Base-by-base conservation (phyloP, 129 eudicot species). In the Artemisia tridentata region DNA sequence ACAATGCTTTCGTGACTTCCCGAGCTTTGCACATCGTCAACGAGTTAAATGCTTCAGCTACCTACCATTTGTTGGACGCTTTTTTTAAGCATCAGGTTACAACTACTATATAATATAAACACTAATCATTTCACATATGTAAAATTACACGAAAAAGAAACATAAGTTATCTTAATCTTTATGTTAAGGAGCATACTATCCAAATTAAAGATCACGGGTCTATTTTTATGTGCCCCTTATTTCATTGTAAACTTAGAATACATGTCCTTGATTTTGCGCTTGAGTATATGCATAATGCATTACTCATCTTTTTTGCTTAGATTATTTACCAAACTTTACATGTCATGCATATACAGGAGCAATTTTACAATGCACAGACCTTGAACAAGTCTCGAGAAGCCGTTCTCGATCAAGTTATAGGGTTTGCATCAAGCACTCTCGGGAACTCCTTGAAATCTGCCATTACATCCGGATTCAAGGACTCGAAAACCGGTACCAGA, bases 1-100 rank as follows among this genome's bases (percentile, higher is more conserved):
- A 93, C 80, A 89, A 93, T 76, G 83, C 99, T 19, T 93, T 79
- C 65, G 55, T 79, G 7, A 78, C 91, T 41, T 93, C 99, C 4
- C 88, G 96, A 2, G 99, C 93, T 7, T 70, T 93, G 84, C 99
- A 93, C 67, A 81, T 93, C 19, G 84, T 81, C 31, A 81, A 90
- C 21, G 79, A 79, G 67, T 48, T 85, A 64, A 90, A 93, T 61
- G 25, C 78, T 72, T 89, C 97, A 7, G 84, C 86, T 25, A 93
- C 96, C 2, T 92, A 89, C 60, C 73, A 21, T 52, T 71, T 92
- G 68, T 63, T 88, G 83, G 91, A 89, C 23, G 72, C 82, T 5
- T 92, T 92, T 83, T 92, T 89, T 65, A 59, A 78, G 63, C 61
- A 93, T 47, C 99, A 93, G 93, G 99, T 87, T 25, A 72, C 76